A percentile compares a stretch with the other conserved stretches of the same genome.
Conservation (phyloP, 352 stramenopile genomes). For the Aphanomyces stellatus region DNA sequence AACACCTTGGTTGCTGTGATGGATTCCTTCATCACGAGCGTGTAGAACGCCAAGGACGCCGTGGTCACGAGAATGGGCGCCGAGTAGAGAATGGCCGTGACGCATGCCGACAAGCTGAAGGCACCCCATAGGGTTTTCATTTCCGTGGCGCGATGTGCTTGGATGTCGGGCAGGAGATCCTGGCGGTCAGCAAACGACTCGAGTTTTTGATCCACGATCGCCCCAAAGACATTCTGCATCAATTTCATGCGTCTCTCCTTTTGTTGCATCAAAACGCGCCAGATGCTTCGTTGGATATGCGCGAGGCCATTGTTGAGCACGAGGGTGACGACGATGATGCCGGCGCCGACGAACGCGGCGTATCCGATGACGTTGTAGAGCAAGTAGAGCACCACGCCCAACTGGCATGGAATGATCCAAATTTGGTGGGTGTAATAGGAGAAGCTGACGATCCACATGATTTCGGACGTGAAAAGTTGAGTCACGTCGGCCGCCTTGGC, state of each 20-base stretch:
- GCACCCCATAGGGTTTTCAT: conserved; percentile 41
- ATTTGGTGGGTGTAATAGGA: conserved; percentile 19
- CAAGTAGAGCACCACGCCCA: conserved; percentile 9
- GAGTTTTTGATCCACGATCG: conserved; percentile 54
- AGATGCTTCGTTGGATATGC: conserved; percentile 13
- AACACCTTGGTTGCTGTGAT: conserved; percentile 56
- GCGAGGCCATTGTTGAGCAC: conserved; percentile 35
- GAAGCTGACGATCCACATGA: conserved; percentile 21
- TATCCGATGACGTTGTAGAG: conserved; percentile 12
- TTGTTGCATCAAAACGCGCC: conserved; percentile 23
- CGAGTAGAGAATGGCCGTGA: conserved; percentile 36
- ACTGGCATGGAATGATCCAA: conserved; percentile 18
- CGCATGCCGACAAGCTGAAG: conserved; percentile 35
- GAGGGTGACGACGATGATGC: conserved; percentile 31
- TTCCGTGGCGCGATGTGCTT: conserved; percentile 29
- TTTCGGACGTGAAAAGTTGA: conserved; percentile 13
- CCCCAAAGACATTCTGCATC: conserved; percentile 44
- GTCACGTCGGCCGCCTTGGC: background rate
- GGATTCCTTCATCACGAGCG: conserved; percentile 28
- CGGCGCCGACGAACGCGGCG: conserved; percentile 30
- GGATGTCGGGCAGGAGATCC: conserved; percentile 75
- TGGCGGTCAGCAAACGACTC: conserved; percentile 93
- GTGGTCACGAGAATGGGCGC: conserved; percentile 37
- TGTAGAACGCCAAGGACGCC: conserved; percentile 42
- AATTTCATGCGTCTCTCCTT: conserved; percentile 42